Evolutionary conservation across 1,139 yeast genomes (phyloP).

Genomic region (Pichia sp.): DNA sequence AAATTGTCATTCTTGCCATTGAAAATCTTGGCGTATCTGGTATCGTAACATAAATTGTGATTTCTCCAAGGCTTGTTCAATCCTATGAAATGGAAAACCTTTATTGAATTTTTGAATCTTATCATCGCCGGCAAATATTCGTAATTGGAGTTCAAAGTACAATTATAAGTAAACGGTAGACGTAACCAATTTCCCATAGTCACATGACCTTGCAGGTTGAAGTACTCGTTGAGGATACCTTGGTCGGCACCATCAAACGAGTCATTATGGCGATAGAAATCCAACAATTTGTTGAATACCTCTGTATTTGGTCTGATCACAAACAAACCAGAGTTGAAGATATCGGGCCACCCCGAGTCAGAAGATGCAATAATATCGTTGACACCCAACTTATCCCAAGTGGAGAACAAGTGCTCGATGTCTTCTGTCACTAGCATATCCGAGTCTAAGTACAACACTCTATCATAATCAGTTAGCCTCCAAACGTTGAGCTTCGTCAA

Average conservation of each 20-base stretch:
- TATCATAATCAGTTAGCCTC: conserved; percentile 52
- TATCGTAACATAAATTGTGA: conserved; percentile 13
- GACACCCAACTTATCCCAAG: conserved; percentile 1
- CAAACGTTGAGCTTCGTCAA: conserved; percentile 73
- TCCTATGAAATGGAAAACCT: conserved; percentile 80
- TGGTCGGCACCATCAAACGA: conserved; percentile 94
- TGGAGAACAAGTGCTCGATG: conserved; percentile 39
- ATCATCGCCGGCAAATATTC: conserved; percentile 78
- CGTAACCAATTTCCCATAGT: conserved; percentile 50
- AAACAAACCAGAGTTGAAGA: conserved; percentile 87
- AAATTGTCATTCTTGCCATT: conserved; percentile 22
- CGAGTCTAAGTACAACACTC: conserved; percentile 72
- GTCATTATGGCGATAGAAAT: conserved; percentile 34
- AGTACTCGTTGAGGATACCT: conserved; percentile 81
- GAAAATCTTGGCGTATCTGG: conserved; percentile 17
- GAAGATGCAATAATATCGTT: conserved; percentile 68
- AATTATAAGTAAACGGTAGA: conserved; percentile 79
- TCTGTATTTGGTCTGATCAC: conserved; percentile 53
- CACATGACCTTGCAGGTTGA: conserved; percentile 35
- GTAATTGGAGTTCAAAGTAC: conserved; percentile 69
- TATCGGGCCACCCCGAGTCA: conserved; percentile 94
- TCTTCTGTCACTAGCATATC: conserved; percentile 66
- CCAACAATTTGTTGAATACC: conserved; percentile 43
- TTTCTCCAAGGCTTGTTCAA: conserved; percentile 70
- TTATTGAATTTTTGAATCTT: conserved; percentile 53